These are phyloP conservation scores for Crithidia thermophila DNA, from an alignment of 208 protist genomes.

Conservation along the genomic window DNA sequence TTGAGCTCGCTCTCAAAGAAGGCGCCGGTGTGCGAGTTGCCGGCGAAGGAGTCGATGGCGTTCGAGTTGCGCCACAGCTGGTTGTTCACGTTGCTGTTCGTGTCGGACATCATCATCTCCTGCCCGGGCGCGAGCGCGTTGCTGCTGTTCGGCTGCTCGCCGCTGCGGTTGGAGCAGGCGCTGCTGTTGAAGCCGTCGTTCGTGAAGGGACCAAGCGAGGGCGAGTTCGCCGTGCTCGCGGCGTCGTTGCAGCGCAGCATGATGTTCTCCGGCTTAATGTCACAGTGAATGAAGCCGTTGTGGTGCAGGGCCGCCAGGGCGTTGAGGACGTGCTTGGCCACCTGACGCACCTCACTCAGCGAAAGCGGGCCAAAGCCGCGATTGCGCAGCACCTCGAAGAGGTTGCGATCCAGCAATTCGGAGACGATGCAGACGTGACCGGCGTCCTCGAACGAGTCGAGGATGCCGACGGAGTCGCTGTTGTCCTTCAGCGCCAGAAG, in stretches of 20 bases:
- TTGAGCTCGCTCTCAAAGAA: conserved; percentile 24
- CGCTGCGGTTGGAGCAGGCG: conserved; percentile 28
- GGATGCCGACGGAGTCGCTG: conserved; percentile 48
- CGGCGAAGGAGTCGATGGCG: conserved; percentile 17
- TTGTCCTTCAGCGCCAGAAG: conserved; percentile 53
- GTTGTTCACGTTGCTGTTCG: conserved; percentile 25
- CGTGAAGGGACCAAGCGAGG: conserved; percentile 11
- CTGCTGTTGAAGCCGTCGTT: conserved; percentile 24
- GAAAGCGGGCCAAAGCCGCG: conserved; percentile 60
- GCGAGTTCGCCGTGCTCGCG: conserved; percentile 9
- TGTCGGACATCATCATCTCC: conserved; percentile 22
- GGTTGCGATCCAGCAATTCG: conserved; percentile 74
- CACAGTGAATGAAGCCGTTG: conserved; percentile 95
- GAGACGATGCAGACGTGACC: conserved; percentile 87
- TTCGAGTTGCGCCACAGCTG: conserved; percentile 32
- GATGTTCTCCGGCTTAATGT: conserved; percentile 97
- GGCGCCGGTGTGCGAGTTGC: conserved; percentile 6
- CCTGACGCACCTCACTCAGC: conserved; percentile 56
- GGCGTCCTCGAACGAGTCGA: conserved; percentile 80
- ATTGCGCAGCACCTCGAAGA: conserved; percentile 69
- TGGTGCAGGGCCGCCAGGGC: conserved; percentile 70
- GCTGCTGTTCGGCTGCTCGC: conserved; percentile 23
- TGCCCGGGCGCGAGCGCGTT: conserved; percentile 22
- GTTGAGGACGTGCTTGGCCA: conserved; percentile 47
- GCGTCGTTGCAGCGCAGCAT: conserved; percentile 64